These are phyloP conservation scores for Paramecium bursaria DNA, from an alignment of 73 alveolate species.

Conservation along the genomic window DNA sequence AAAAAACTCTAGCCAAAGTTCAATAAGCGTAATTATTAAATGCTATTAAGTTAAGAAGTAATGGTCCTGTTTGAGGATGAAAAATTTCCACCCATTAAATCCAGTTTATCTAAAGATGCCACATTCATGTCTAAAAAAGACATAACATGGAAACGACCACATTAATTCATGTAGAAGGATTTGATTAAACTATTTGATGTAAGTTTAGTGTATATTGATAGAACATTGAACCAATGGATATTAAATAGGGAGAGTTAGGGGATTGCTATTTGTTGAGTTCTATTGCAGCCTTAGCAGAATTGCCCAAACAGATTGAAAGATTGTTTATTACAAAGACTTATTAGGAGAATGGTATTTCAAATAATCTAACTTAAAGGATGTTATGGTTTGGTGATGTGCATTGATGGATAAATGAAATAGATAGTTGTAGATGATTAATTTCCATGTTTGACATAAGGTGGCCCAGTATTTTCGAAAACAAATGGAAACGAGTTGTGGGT, in stretches of 20 bases:
- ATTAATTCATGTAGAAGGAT: conserved; percentile 69
- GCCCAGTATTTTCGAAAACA: conserved; percentile 85
- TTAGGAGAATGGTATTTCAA: conserved; percentile 76
- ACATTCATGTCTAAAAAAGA: no score
- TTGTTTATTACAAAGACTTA: conserved; percentile 71
- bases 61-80: no score
- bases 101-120: no score
- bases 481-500: conserved; percentile 90
- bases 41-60: no score
- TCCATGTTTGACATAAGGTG: conserved; percentile 87
- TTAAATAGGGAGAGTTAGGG: conserved; percentile 86
- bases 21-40: conserved; percentile 59
- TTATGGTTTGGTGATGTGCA: conserved; percentile 75
- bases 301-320: conserved; percentile 76
- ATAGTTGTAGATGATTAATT: conserved; percentile 92
- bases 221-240: conserved; percentile 80
- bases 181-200: conserved; percentile 21
- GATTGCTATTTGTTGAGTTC: conserved; percentile 89
- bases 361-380: conserved; percentile 66
- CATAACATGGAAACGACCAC: conserved; percentile 79
- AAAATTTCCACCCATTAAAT: no score
- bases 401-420: conserved; percentile 90
- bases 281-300: conserved; percentile 82
- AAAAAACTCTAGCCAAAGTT: conserved; percentile 8
- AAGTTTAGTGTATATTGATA: conserved; percentile 65